phyloP scores from a whole-genome alignment of 169 alveolate genomes.

The Theileria luwenshuni region DNA sequence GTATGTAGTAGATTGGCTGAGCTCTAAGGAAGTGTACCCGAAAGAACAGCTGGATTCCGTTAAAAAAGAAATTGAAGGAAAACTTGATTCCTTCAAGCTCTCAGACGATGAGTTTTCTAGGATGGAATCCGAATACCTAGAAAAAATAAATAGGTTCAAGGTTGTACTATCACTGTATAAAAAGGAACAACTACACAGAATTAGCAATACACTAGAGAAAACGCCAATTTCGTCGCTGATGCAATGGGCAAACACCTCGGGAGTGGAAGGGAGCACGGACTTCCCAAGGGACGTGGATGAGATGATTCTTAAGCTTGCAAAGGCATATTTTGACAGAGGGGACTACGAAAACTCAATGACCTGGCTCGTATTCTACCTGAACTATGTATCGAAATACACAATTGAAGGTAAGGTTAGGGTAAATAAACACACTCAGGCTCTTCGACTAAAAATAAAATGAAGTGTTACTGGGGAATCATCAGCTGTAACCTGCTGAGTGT shows the following conservation, averaged over 20 bases:
- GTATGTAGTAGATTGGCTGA: conserved; percentile 73
- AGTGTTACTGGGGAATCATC: conserved; percentile 80
- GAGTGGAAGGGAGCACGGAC: conserved; percentile 41
- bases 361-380: conserved; percentile 70
- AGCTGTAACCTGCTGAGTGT: conserved; percentile 68
- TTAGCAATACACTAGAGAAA: conserved; percentile 68
- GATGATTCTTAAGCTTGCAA: conserved; percentile 69
- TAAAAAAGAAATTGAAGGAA: conserved; percentile 30
- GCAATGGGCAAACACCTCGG: conserved; percentile 68
- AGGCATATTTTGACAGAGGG: conserved; percentile 72
- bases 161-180: conserved; percentile 69
- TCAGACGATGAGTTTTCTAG: conserved; percentile 58
- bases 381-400: conserved; percentile 73
- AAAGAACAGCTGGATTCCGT: conserved; percentile 28
- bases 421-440: conserved; percentile 25
- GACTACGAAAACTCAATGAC: conserved; percentile 73
- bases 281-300: conserved; percentile 68
- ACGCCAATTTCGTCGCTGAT: conserved; percentile 65
- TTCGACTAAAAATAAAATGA: conserved; percentile 69
- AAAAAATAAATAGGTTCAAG: conserved; percentile 64
- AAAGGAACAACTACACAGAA: conserved; percentile 69
- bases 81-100: conserved; percentile 49
- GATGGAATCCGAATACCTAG: conserved; percentile 41
- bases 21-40: conserved; percentile 58
- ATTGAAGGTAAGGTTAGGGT: conserved; percentile 50